phyloP scores from a whole-genome alignment of 2,329 filamentous ascomycete species.

The Podosphaera aphanis region DNA sequence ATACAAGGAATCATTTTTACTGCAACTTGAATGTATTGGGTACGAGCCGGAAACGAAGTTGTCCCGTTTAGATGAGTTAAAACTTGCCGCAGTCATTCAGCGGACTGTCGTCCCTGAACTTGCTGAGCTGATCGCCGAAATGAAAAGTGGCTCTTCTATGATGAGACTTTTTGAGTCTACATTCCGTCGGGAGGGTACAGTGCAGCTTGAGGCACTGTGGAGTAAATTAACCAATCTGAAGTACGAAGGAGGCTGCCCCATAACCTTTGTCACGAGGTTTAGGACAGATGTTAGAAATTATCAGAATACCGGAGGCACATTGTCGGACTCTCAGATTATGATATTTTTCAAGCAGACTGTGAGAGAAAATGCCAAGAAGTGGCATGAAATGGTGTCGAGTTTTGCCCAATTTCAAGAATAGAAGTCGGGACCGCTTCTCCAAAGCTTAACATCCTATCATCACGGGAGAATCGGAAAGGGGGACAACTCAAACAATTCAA shows the following conservation, averaged over 20 bases:
- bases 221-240: background rate
- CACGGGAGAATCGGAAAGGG: background rate
- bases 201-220: conserved; percentile 1
- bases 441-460: background rate
- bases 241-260: too few species aligned
- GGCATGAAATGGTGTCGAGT: background rate
- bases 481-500: background rate
- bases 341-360: conserved; percentile 1
- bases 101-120: background rate
- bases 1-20: background rate
- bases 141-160: conserved; percentile 1
- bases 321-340: background rate
- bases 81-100: background rate
- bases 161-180: background rate
- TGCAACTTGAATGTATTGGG: conserved; percentile 1
- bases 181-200: background rate
- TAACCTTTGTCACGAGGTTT: too few species aligned
- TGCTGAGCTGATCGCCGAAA: background rate
- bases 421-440: background rate
- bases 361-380: background rate
- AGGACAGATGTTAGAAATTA: background rate
- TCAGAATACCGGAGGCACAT: background rate
- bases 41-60: background rate
- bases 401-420: background rate
- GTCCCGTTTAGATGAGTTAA: background rate